Evolutionary conservation across 768 basidiomycete species (phyloP), one percentile per base, ranked within the genome.

Genomic region (Naganishia onofrii): DNA sequence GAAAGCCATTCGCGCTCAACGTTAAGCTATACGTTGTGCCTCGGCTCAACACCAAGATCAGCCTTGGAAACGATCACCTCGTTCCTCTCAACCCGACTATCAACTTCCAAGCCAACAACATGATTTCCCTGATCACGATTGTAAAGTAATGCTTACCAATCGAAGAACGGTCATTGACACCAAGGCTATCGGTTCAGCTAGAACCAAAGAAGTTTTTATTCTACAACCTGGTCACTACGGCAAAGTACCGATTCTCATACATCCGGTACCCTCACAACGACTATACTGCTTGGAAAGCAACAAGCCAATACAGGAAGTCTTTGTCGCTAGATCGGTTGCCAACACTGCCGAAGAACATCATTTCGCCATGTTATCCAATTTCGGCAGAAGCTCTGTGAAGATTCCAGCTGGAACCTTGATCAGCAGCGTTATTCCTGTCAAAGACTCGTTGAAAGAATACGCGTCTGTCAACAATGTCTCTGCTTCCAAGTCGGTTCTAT

Each of bases 21-120:
- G 48, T 52, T 52, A 54, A 54, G 19, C 55, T 69, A 29, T 69
- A 57, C 67, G 15, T 69, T 8, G 42, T 48, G 17, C 53, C 53
- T 15, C n/a, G 44, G 15, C 31, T 69, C 31, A 34, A 31, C 28
- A 53, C 55, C 10, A 69, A 56, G 42, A 48, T 69, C 21, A 57
- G 57, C 42, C 55, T 69, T 46, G 67, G 67, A 21, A 69, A 51
- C 34, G 56, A 69, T 38, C 55, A 57, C 67, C 34, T 69, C 32
- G 42, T 42, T 29, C 67, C 57, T 58, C 36, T 32, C 12, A 54
- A 55, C 19, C 53, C 67, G 9, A 21, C 28, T 31, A 53, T 69
- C 56, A 48, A 69, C 31, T 42, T 69, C n/a, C 36, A 69, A 23
- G 38, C 17, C 13, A 23, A 29, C 23, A 58, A 17, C 52, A 52